These are phyloP conservation scores for Ogataea pignaliae DNA, from an alignment of 805 yeast genomes.

Conservation along the genomic window DNA sequence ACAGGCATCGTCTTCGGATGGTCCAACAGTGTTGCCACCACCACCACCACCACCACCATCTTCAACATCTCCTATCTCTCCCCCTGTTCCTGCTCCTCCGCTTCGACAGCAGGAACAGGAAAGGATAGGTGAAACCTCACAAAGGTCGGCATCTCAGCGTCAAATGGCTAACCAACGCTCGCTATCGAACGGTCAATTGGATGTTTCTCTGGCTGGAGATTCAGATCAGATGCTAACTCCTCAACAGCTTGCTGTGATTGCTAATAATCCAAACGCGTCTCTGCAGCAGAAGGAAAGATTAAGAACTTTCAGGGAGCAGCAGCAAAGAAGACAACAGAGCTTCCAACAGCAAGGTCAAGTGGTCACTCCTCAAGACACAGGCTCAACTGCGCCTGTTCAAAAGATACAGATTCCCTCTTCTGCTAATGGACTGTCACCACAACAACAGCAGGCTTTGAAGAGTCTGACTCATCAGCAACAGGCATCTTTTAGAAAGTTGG, in stretches of 20 bases:
- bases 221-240: conserved; percentile 16
- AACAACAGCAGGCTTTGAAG: conserved; percentile 7
- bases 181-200: conserved; percentile 8
- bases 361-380: conserved; percentile 3
- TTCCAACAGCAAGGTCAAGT: conserved; percentile 25
- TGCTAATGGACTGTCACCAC: conserved; percentile 9
- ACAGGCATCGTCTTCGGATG: background rate
- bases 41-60: conserved; percentile 8
- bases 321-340: conserved; percentile 17
- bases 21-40: background rate
- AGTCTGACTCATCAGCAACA: conserved; percentile 24
- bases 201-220: conserved; percentile 6
- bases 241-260: conserved; percentile 24
- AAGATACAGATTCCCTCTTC: conserved; percentile 13
- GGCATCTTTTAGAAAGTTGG: conserved; percentile 31
- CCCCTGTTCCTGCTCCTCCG: conserved; percentile 2
- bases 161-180: background rate
- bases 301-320: conserved; percentile 34
- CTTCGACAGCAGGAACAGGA: background rate
- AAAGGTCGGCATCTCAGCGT: background rate
- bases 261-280: conserved; percentile 35
- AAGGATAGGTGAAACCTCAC: background rate
- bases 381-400: too few species aligned
- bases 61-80: conserved; percentile 21
- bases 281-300: conserved; percentile 42